Evolutionary conservation across 176 grass and related monocot genomes (phyloP).

Genomic region (Lolium multiflorum): DNA sequence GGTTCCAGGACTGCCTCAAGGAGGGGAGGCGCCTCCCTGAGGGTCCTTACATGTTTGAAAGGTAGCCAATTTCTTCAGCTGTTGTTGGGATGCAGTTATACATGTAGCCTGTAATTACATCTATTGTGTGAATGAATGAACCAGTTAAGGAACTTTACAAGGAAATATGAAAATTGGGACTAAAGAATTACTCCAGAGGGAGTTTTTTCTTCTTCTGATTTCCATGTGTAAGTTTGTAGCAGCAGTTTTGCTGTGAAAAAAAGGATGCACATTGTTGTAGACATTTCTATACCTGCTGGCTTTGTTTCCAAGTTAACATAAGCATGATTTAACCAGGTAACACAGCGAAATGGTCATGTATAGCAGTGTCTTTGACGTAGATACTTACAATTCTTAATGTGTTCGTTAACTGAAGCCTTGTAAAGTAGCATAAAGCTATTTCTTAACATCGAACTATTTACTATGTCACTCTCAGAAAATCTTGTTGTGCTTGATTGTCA

Average conservation of each 20-base stretch:
- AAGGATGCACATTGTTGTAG: not conserved
- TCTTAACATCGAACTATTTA: not conserved
- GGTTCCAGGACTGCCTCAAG: constrained; percentile 80
- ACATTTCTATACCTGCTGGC: not conserved
- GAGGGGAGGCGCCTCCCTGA: constrained; percentile 72
- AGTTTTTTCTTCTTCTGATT: not conserved
- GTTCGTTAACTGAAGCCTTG: not conserved
- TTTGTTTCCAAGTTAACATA: not conserved
- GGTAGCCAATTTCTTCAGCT: constrained; percentile 50
- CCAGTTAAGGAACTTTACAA: not conserved
- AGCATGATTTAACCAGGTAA: not conserved
- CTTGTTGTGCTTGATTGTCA: constrained; percentile 33
- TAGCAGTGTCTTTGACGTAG: not conserved
- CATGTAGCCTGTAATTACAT: not conserved
- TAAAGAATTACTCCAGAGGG: not conserved
- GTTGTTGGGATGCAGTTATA: not conserved
- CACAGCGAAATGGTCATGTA: not conserved
- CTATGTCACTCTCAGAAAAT: not conserved
- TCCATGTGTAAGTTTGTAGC: not conserved
- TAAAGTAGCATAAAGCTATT: constrained; percentile 10
- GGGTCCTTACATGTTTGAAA: constrained; percentile 67
- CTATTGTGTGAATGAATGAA: not conserved
- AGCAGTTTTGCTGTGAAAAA: not conserved
- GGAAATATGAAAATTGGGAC: not conserved
- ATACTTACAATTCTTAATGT: not conserved